A percentile compares a stretch with the other conserved stretches of the same genome.
Conservation (phyloP, 2,329 filamentous ascomycete genomes). For the Laburnicola sp. region DNA sequence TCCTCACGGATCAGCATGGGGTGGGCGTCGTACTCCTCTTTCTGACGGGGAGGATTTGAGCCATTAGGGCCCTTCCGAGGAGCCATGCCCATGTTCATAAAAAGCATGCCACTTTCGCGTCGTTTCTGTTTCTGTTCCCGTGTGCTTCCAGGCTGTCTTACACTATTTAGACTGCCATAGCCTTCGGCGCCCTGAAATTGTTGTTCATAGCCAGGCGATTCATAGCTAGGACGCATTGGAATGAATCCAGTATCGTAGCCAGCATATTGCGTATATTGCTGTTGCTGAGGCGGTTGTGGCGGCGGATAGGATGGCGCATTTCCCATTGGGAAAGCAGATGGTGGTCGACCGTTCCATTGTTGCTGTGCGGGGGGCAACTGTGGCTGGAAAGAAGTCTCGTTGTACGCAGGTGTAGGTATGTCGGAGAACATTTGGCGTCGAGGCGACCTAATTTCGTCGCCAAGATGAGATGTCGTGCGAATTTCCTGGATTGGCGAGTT, state of each 20-base stretch:
- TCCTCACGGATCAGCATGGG: slow-evolving; percentile 31
- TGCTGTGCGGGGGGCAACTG: slow-evolving; percentile 8
- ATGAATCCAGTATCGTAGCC: slow-evolving; percentile 55
- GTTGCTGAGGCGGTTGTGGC: slow-evolving; percentile 21
- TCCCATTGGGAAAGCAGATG: slow-evolving; percentile 27
- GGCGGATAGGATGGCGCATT: slow-evolving; percentile 32
- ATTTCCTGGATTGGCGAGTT: slow-evolving; percentile 52
- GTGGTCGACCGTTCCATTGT: slow-evolving; percentile 28
- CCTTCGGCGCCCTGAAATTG: slow-evolving; percentile 34
- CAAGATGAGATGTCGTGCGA: slow-evolving; percentile 47
- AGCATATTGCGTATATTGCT: slow-evolving; percentile 17
- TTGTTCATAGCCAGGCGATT: slow-evolving; percentile 35
- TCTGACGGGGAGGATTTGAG: slow-evolving; percentile 27
- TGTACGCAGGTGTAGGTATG: slow-evolving; percentile 65
- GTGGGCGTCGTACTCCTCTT: slow-evolving; percentile 30
- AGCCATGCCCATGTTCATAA: slow-evolving; percentile 43
- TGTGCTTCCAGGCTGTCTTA: slow-evolving; percentile 28
- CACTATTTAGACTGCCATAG: slow-evolving; percentile 42
- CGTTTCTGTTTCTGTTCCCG: slow-evolving; percentile 39
- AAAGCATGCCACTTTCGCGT: slow-evolving; percentile 45
- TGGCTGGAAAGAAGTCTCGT: slow-evolving; percentile 56
- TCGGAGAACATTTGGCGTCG: slow-evolving; percentile 68
- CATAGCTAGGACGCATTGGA: slow-evolving; percentile 54
- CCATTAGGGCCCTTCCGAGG: slow-evolving; percentile 44
- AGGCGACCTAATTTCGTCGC: slow-evolving; percentile 64